These are phyloP conservation scores for Raphanus hybrid DNA, from an alignment of 441 rosid species.

Conservation along the genomic window DNA sequence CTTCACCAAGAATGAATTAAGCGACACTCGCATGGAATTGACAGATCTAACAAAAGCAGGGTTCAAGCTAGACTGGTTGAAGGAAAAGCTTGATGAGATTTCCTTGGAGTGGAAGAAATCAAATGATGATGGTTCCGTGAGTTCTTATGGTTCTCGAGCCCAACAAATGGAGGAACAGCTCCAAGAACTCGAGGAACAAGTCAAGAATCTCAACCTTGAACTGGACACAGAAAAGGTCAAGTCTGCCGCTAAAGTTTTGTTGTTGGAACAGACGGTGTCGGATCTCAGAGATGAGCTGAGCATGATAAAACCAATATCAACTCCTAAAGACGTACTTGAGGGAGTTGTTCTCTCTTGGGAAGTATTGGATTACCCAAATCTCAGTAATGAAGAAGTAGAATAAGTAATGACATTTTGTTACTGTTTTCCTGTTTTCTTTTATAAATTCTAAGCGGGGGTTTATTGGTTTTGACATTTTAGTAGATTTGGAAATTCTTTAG, in stretches of 20 bases:
- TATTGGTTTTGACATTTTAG: too few relatives aligned
- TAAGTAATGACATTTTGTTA: not conserved
- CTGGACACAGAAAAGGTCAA: not conserved
- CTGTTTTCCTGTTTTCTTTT: not conserved
- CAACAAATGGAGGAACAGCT: not conserved
- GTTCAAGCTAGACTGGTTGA: slow-evolving; percentile 2
- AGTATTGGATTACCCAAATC: slow-evolving; percentile 1
- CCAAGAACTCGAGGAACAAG: not conserved
- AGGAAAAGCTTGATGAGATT: slow-evolving; percentile 3
- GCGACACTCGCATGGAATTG: not conserved
- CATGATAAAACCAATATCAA: not conserved
- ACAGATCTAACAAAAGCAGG: not conserved
- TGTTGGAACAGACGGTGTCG: not conserved
- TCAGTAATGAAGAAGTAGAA: not conserved
- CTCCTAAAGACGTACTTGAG: not conserved
- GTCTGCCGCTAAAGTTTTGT: not conserved
- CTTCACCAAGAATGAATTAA: not conserved
- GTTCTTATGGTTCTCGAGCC: not conserved
- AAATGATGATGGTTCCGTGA: not conserved
- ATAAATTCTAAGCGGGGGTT: not conserved
- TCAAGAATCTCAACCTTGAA: not conserved
- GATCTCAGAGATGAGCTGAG: not conserved
- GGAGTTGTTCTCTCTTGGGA: not conserved
- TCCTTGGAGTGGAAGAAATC: not conserved
- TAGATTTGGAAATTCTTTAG: too few relatives aligned